Conservation (phyloP, 2,329 filamentous ascomycete species). For the Rhynchosporium secalis region DNA sequence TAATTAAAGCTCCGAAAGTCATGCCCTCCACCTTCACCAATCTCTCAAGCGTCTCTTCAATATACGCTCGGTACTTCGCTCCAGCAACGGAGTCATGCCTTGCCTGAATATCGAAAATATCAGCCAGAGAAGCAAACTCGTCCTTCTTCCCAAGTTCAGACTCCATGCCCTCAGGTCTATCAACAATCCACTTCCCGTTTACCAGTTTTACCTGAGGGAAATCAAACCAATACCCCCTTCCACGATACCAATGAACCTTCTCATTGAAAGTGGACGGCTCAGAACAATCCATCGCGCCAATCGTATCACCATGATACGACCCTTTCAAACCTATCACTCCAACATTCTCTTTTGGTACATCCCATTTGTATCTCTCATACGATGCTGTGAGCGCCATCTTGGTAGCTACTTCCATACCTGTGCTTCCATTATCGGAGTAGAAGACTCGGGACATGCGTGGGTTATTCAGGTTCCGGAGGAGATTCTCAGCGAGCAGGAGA, state of each 20-base stretch:
- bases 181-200: conserved; percentile 64
- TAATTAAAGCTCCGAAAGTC: conserved; percentile 74
- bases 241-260: conserved; percentile 83
- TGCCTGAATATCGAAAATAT: conserved; percentile 59
- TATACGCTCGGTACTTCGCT: conserved; percentile 59
- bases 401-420: conserved; percentile 78
- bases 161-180: conserved; percentile 28
- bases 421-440: conserved; percentile 82
- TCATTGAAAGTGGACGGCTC: conserved; percentile 78
- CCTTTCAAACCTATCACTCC: conserved; percentile 74
- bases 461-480: conserved; percentile 62
- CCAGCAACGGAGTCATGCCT: conserved; percentile 49
- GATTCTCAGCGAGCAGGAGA: conserved; percentile 62
- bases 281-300: conserved; percentile 83
- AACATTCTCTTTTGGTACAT: conserved; percentile 50
- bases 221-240: conserved; percentile 78
- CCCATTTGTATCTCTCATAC: conserved; percentile 66
- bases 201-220: conserved; percentile 71
- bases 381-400: conserved; percentile 81
- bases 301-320: conserved; percentile 85
- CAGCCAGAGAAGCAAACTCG: conserved; percentile 46
- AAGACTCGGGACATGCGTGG: conserved; percentile 70
- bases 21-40: conserved; percentile 56
- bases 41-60: conserved; percentile 53
- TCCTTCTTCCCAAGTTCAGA: conserved; percentile 21